phyloP scores from a whole-genome alignment of 192 early-diverging fungal genomes.

The Spinellus fusiger region DNA sequence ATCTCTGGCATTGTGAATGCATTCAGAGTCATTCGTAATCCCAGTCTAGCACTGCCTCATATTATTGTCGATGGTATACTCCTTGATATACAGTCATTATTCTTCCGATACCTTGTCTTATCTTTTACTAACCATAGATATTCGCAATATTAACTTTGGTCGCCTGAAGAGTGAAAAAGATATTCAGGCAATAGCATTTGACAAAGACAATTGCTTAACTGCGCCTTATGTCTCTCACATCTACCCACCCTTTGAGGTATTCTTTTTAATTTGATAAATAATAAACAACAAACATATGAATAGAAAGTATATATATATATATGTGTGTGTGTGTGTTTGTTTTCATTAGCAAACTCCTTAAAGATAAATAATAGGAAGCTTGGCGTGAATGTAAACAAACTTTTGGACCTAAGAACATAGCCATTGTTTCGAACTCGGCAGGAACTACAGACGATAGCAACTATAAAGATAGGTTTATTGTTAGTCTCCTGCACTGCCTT shows the following conservation, averaged over 20 bases:
- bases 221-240: slow-evolving; percentile 69
- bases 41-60: slow-evolving; percentile 70
- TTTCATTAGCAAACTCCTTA: not conserved
- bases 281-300: not conserved
- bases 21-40: slow-evolving; percentile 49
- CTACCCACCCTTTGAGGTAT: slow-evolving; percentile 62
- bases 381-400: slow-evolving; percentile 58
- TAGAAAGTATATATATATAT: not conserved
- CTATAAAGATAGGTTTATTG: slow-evolving; percentile 28
- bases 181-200: slow-evolving; percentile 78
- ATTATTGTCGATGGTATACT: slow-evolving; percentile 56
- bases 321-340: not conserved
- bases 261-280: not conserved
- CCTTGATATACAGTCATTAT: not conserved
- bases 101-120: not conserved
- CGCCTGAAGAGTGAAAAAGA: slow-evolving; percentile 46
- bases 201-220: slow-evolving; percentile 96
- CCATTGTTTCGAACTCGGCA: slow-evolving; percentile 90
- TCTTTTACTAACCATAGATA: slow-evolving; percentile 38
- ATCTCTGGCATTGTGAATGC: slow-evolving; percentile 50
- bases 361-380: slow-evolving; percentile 34
- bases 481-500: not conserved
- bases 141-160: slow-evolving; percentile 62
- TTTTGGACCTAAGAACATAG: slow-evolving; percentile 58
- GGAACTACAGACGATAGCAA: slow-evolving; percentile 73